Evolutionary conservation across 2,329 filamentous ascomycete species (phyloP).

Genomic region (Talaromyces marneffei): DNA sequence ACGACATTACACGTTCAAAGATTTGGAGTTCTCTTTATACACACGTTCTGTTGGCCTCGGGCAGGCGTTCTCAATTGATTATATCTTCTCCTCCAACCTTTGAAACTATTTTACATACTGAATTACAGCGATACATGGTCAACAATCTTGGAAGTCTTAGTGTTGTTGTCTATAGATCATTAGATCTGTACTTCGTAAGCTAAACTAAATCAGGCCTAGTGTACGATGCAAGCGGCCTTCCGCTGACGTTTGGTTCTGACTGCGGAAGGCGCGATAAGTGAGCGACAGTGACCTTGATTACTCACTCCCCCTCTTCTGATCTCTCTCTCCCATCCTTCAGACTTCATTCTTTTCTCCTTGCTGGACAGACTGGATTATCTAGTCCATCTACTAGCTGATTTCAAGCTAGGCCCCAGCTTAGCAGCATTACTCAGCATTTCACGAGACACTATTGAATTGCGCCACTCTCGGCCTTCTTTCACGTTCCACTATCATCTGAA

Average conservation of each 20-base stretch:
- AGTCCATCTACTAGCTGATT: neutral
- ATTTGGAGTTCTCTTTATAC: neutral
- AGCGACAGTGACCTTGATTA: neutral
- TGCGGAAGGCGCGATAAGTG: too few relatives aligned
- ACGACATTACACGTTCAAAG: neutral
- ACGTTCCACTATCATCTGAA: constrained; percentile 8
- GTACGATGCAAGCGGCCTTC: neutral
- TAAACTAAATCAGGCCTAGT: neutral
- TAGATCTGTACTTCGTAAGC: neutral
- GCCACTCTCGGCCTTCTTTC: constrained; percentile 9
- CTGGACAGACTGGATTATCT: neutral
- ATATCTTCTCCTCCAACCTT: neutral
- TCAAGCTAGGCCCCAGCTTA: neutral
- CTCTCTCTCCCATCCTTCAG: neutral
- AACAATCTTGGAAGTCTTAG: too few relatives aligned
- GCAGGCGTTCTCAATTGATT: neutral
- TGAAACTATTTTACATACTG: neutral
- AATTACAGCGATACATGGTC: too few relatives aligned
- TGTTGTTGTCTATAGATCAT: too few relatives aligned
- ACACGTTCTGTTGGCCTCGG: neutral
- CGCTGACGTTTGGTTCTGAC: neutral
- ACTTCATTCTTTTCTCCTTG: neutral
- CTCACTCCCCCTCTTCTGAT: neutral
- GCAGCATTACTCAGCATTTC: neutral
- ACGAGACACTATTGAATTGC: neutral